Conservation (phyloP, 371 early-diverging fungal genomes). For the Paraphysoderma sedebokerense region DNA sequence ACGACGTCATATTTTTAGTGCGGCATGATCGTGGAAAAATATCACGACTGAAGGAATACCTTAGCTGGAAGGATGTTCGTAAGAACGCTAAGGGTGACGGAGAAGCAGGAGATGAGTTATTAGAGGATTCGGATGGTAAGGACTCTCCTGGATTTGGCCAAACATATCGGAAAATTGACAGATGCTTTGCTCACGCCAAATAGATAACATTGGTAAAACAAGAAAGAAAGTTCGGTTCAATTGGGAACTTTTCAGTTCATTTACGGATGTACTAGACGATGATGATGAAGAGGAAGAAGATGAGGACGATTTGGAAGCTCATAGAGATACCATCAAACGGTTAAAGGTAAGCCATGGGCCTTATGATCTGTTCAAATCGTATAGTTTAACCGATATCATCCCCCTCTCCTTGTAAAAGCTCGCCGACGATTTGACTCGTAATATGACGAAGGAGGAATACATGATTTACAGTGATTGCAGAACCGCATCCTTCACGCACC, state of each 20-base stretch:
- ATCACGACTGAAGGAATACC: conserved; percentile 68
- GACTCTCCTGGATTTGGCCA: too few relatives aligned
- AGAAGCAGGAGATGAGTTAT: conserved; percentile 44
- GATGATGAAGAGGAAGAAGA: conserved; percentile 65
- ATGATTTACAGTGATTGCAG: conserved; percentile 96
- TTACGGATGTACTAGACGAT: conserved; percentile 46
- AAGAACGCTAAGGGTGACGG: conserved; percentile 59
- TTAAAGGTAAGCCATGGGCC: conserved; percentile 12
- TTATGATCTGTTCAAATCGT: not conserved
- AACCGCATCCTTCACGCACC: conserved; percentile 92
- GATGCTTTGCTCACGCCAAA: too few relatives aligned
- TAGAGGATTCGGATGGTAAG: conserved; percentile 38
- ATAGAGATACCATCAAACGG: conserved; percentile 52
- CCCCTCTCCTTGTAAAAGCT: conserved; percentile 22
- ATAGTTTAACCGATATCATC: too few relatives aligned
- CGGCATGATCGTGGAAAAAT: conserved; percentile 86
- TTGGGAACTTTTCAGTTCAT: conserved; percentile 75
- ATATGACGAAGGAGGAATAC: conserved; percentile 96
- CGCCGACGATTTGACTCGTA: conserved; percentile 81
- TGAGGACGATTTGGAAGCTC: conserved; percentile 72
- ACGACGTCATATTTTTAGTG: conserved; percentile 92
- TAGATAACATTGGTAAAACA: not conserved
- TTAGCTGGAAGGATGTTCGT: conserved; percentile 92
- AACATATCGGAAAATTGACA: too few relatives aligned
- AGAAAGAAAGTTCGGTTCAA: conserved; percentile 68